Percentiles rank a stretch among this genome's conserved stretches.
Conservation (phyloP, 2,329 filamentous ascomycete genomes). For the Cytospora chrysosperma region DNA sequence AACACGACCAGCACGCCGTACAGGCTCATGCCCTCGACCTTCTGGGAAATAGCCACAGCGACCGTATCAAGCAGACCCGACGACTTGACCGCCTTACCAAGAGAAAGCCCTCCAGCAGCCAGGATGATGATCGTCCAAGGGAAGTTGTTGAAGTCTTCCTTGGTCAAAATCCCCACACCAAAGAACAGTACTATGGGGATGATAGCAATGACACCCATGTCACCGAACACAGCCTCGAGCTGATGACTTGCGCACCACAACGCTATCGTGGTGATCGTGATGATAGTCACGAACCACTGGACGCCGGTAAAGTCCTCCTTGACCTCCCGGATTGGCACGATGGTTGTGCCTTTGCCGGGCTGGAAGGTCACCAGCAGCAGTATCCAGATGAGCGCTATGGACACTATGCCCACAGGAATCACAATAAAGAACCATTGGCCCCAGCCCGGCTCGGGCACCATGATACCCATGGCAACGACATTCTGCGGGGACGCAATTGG, state of each 20-base stretch:
- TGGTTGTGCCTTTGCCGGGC: constrained; percentile 79
- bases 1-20: constrained; percentile 89
- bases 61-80: constrained; percentile 90
- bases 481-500: constrained; percentile 98
- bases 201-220: constrained; percentile 98
- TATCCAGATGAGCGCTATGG: constrained; percentile 84
- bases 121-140: constrained; percentile 99
- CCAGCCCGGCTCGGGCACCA: constrained; percentile 90
- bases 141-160: constrained; percentile 99
- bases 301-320: constrained; percentile 84
- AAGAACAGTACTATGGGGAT: constrained; percentile 96
- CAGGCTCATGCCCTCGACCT: constrained; percentile 74
- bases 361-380: constrained; percentile 83
- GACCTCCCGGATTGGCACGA: constrained; percentile 86
- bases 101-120: constrained; percentile 84
- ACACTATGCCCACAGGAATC: constrained; percentile 87
- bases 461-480: constrained; percentile 93
- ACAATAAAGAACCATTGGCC: constrained; percentile 96
- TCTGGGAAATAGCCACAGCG: constrained; percentile 69
- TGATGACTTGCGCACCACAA: constrained; percentile 94
- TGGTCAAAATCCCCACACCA: constrained; percentile 91
- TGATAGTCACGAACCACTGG: constrained; percentile 87
- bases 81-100: constrained; percentile 91
- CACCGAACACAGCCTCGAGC: constrained; percentile 82
- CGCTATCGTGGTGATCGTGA: constrained; percentile 80